Conservation (phyloP, 2,329 filamentous ascomycete species). For the Leptographium radiaticola region DNA sequence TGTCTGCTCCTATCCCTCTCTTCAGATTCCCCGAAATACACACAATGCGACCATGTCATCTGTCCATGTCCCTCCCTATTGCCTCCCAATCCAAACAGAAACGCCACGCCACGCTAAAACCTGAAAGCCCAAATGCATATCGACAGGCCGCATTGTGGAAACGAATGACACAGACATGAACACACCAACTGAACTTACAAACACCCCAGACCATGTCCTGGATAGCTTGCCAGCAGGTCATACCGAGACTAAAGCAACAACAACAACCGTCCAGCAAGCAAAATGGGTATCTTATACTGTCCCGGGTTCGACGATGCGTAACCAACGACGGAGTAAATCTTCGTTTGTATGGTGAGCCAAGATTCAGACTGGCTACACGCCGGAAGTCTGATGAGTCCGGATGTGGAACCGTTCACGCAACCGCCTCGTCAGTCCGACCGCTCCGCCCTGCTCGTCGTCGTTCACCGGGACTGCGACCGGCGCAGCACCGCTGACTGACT, state of each 20-base stretch:
- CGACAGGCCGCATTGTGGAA: neutral
- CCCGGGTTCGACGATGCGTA: neutral
- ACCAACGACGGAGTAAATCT: no score
- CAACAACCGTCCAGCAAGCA: neutral
- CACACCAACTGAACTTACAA: no score
- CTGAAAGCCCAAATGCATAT: neutral
- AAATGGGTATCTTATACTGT: neutral
- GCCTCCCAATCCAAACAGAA: neutral
- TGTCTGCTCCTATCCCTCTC: neutral
- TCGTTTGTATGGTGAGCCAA: no score
- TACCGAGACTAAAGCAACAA: neutral
- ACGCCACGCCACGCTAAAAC: neutral
- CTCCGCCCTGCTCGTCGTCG: slow-evolving; percentile 24
- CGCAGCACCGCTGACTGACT: slow-evolving; percentile 12
- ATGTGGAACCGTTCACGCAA: slow-evolving; percentile 41
- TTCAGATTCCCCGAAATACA: no score
- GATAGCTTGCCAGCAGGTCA: no score
- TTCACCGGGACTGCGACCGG: slow-evolving; percentile 10
- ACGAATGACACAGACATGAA: neutral
- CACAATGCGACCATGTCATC: no score
- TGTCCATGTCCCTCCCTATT: no score
- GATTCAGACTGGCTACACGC: neutral
- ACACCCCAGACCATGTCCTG: no score
- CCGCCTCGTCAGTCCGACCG: slow-evolving; percentile 32
- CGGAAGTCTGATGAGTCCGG: slow-evolving; percentile 29